Evolutionary conservation across 257 asterid species (phyloP).

Genomic region (Paraleonurus japonicus): DNA sequence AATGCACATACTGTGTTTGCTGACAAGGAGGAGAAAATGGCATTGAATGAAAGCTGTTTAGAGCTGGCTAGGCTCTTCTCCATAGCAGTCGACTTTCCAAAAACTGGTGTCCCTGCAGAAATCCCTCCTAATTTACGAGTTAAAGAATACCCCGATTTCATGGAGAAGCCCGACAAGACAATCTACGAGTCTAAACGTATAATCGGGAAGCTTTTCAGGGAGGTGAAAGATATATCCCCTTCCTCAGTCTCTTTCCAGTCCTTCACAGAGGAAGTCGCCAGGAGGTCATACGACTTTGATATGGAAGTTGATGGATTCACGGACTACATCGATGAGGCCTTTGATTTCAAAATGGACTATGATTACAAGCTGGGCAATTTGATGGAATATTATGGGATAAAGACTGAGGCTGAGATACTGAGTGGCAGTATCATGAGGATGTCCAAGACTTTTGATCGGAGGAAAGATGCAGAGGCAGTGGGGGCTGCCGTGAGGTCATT

Average conservation of each 20-base stretch:
- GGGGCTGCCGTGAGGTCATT: constrained; percentile 62
- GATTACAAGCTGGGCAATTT: constrained; percentile 80
- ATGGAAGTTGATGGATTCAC: constrained; percentile 68
- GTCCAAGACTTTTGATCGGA: constrained; percentile 68
- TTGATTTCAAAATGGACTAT: constrained; percentile 55
- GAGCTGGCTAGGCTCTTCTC: constrained; percentile 66
- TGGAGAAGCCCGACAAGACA: constrained; percentile 77
- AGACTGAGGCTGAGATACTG: constrained; percentile 81
- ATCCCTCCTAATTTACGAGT: constrained; percentile 71
- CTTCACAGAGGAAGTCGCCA: constrained; percentile 63
- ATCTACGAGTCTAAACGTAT: constrained; percentile 49
- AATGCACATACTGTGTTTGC: constrained; percentile 85
- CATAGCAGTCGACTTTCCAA: constrained; percentile 86
- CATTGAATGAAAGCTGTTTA: constrained; percentile 52
- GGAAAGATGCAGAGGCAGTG: constrained; percentile 74
- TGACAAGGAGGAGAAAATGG: constrained; percentile 55
- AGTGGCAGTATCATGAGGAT: constrained; percentile 71
- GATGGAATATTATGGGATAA: constrained; percentile 83
- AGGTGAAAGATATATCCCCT: constrained; percentile 58
- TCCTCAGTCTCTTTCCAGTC: constrained; percentile 27
- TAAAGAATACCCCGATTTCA: constrained; percentile 84
- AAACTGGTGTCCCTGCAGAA: constrained; percentile 87
- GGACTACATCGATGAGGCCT: constrained; percentile 63
- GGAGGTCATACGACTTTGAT: constrained; percentile 52
- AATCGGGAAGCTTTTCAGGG: constrained; percentile 79